These are phyloP conservation scores for Oleoguttula mirabilis DNA, from an alignment of 495 filamentous ascomycete genomes.

Conservation along the genomic window DNA sequence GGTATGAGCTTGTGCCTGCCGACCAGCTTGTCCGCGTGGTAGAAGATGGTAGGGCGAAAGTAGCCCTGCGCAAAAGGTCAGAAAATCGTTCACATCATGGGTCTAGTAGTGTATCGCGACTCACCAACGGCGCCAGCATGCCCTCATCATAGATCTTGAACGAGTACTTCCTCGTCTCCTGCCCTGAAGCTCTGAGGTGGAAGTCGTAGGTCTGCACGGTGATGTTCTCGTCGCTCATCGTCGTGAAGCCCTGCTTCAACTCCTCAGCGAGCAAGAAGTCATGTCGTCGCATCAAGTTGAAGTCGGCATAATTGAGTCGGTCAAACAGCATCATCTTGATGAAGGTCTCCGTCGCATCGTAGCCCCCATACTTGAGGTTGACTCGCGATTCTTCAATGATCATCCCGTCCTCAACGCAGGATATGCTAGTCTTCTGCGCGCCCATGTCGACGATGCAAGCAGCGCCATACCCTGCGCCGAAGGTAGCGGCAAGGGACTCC, in stretches of 20 bases:
- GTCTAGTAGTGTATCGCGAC: constrained; percentile 2
- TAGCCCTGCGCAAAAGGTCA: constrained; percentile 25
- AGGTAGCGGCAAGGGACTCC: constrained; percentile 86
- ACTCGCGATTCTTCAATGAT: constrained; percentile 82
- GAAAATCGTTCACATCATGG: neutral
- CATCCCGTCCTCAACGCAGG: constrained; percentile 94
- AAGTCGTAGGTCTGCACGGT: constrained; percentile 73
- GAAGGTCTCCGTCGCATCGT: constrained; percentile 86
- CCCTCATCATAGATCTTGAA: constrained; percentile 96
- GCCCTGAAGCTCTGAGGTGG: constrained; percentile 73
- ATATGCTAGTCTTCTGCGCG: constrained; percentile 94
- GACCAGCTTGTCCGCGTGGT: constrained; percentile 62
- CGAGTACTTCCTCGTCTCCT: constrained; percentile 77
- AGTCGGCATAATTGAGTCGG: constrained; percentile 85
- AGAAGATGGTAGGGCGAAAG: constrained; percentile 78
- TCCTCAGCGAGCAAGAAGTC: constrained; percentile 92
- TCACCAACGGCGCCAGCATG: constrained; percentile 73
- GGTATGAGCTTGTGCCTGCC: constrained; percentile 67
- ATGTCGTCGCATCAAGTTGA: constrained; percentile 79
- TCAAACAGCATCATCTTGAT: constrained; percentile 95
- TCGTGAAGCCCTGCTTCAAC: constrained; percentile 79
- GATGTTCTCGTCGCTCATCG: constrained; percentile 72
- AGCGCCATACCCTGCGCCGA: constrained; percentile 86
- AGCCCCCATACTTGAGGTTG: constrained; percentile 87
- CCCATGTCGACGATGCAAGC: constrained; percentile 94